Evolutionary conservation across 768 basidiomycete genomes (phyloP).

Genomic region (Naganishia randhawae): DNA sequence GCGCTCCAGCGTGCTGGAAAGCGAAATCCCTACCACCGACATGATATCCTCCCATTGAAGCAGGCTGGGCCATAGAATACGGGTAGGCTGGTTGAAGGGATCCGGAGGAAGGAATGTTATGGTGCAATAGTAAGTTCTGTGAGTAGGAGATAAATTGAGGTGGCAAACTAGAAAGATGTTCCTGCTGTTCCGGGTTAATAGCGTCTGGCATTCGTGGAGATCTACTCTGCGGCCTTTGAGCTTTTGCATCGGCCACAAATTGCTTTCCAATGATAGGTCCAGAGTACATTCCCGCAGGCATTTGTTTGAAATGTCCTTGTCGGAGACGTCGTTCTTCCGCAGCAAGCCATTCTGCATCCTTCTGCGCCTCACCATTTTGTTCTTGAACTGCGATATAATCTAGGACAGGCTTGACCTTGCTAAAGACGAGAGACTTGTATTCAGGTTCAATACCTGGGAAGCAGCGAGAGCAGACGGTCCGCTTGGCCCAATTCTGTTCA

Average conservation of each 20-base stretch:
- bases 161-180: neutral
- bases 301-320: constrained; percentile 4
- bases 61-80: neutral
- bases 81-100: neutral
- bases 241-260: constrained; percentile 6
- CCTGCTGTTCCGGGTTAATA: neutral
- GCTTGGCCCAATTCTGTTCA: constrained; percentile 31
- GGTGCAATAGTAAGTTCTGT: neutral
- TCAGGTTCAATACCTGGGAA: constrained; percentile 32
- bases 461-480: constrained; percentile 30
- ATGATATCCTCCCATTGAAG: neutral
- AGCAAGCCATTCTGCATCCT: constrained; percentile 18
- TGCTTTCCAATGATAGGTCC: constrained; percentile 21
- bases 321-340: constrained; percentile 8
- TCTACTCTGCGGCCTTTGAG: neutral
- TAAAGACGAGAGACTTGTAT: constrained; percentile 29
- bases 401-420: constrained; percentile 27
- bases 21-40: neutral
- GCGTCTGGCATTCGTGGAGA: neutral
- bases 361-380: constrained; percentile 13
- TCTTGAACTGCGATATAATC: constrained; percentile 18
- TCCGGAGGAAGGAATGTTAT: neutral
- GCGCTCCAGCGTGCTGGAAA: neutral
- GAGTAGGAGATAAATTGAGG: neutral
- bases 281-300: neutral